Evolutionary conservation across 495 filamentous ascomycete genomes (phyloP).

Genomic region (Thermothielavioides terrestris): DNA sequence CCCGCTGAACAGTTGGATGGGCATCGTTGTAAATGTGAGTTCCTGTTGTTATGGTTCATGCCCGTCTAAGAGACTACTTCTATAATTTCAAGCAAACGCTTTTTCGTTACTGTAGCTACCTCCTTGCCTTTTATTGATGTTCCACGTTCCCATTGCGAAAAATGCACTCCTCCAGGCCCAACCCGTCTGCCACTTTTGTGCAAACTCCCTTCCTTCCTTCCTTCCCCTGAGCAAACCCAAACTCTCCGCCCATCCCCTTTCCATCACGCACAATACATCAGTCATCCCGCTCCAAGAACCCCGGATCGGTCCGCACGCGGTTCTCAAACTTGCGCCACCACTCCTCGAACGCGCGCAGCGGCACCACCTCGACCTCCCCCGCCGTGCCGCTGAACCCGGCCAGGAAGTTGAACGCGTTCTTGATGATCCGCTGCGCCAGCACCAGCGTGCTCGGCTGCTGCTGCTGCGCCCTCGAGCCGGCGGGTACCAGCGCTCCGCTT

Average conservation of each 20-base stretch:
- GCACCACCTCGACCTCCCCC: slow-evolving; percentile 66
- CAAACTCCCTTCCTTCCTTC: not conserved
- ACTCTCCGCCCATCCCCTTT: no score
- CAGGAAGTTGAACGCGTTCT: slow-evolving; percentile 95
- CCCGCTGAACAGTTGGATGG: no score
- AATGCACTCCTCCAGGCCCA: no score
- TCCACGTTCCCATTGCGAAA: no score
- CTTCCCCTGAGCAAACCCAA: not conserved
- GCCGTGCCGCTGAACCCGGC: slow-evolving; percentile 66
- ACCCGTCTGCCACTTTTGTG: not conserved
- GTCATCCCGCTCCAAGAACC: slow-evolving; percentile 75
- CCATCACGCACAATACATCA: no score
- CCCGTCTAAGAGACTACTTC: slow-evolving; percentile 2
- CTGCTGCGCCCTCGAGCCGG: not conserved
- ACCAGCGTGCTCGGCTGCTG: slow-evolving; percentile 52
- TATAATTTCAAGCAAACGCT: not conserved
- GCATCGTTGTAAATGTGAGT: no score
- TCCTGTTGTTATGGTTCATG: slow-evolving; percentile 4
- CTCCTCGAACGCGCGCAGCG: slow-evolving; percentile 82
- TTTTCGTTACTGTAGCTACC: not conserved
- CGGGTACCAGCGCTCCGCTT: slow-evolving; percentile 18
- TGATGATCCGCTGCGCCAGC: slow-evolving; percentile 86
- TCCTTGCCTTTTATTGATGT: no score
- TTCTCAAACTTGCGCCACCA: slow-evolving; percentile 98
- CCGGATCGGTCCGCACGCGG: slow-evolving; percentile 73